Percentiles rank a stretch among this genome's conserved stretches.
These are phyloP conservation scores for Entophlyctis helioformis DNA, from an alignment of 192 early-diverging fungal species.

Conservation along the genomic window DNA sequence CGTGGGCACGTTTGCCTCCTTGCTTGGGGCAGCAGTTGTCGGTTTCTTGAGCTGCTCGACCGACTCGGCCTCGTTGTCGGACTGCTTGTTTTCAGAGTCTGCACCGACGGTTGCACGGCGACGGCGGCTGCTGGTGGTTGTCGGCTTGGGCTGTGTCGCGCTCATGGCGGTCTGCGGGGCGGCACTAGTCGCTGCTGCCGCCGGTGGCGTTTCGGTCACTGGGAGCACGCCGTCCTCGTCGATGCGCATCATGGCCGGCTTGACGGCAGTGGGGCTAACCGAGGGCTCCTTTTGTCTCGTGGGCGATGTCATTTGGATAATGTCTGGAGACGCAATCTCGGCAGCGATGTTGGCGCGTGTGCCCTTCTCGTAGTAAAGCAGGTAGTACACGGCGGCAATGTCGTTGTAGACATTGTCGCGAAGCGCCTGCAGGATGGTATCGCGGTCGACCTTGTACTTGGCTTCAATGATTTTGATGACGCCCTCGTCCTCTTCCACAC, in stretches of 20 bases:
- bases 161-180: not conserved
- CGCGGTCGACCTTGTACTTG: slow-evolving; percentile 41
- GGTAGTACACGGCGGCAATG: slow-evolving; percentile 42
- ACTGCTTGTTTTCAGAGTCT: slow-evolving; percentile 33
- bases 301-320: slow-evolving; percentile 3
- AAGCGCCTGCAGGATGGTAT: slow-evolving; percentile 30
- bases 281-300: slow-evolving; percentile 5
- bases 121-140: slow-evolving; percentile 2
- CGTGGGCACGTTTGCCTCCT: too few relatives aligned
- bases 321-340: too few relatives aligned
- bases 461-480: slow-evolving; percentile 38
- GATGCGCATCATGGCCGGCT: slow-evolving; percentile 21
- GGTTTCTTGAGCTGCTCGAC: slow-evolving; percentile 21
- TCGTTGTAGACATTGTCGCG: slow-evolving; percentile 48
- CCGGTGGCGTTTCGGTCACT: too few relatives aligned
- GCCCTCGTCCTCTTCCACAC: slow-evolving; percentile 37
- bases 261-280: slow-evolving; percentile 5
- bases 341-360: slow-evolving; percentile 5
- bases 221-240: slow-evolving; percentile 32
- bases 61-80: slow-evolving; percentile 28
- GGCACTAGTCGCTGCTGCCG: slow-evolving; percentile 1
- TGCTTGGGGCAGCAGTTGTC: not conserved
- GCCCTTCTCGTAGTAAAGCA: slow-evolving; percentile 51
- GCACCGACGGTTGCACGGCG: slow-evolving; percentile 36
- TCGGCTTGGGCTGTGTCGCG: not conserved